A percentile compares a stretch with the other conserved stretches of the same genome.
Conservation (phyloP, 2,329 filamentous ascomycete genomes). For the Cercospora sp. region DNA sequence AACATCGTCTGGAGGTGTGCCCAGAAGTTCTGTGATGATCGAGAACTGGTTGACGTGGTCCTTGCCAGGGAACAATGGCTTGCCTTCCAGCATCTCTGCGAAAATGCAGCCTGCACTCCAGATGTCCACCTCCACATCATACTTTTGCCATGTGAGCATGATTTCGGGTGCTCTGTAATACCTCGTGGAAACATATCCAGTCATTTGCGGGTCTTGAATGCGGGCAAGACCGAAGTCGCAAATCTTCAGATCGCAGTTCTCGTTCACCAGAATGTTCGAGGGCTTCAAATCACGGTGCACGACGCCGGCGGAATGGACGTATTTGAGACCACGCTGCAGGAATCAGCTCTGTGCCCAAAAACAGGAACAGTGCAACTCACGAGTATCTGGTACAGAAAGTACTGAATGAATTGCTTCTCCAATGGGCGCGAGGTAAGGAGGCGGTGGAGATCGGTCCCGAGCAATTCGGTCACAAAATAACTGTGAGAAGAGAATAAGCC, state of each 20-base stretch:
- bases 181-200: conserved; percentile 95
- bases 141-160: conserved; percentile 99
- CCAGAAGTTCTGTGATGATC: conserved; percentile 96
- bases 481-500: conserved; percentile 50
- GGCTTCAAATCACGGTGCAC: conserved; percentile 97
- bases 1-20: conserved; percentile 95
- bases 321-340: conserved; percentile 87
- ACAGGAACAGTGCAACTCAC: conserved; percentile 54
- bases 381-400: conserved; percentile 98
- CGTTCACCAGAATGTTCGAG: conserved; percentile 98
- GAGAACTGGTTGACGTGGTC: conserved; percentile 99
- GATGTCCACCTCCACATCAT: conserved; percentile 97
- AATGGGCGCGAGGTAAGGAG: conserved; percentile 91
- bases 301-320: conserved; percentile 96
- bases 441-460: conserved; percentile 94
- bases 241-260: conserved; percentile 99
- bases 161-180: conserved; percentile 99
- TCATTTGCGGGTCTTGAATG: conserved; percentile 99
- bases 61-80: conserved; percentile 96
- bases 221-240: conserved; percentile 97
- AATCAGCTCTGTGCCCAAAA: conserved; percentile 14
- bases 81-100: conserved; percentile 98
- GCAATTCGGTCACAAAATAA: conserved; percentile 96
- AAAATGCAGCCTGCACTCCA: conserved; percentile 99
- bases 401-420: conserved; percentile 99